Evolutionary conservation across 2,329 filamentous ascomycete genomes (phyloP), one percentile per base, ranked within the genome.

Genomic region (Aspergillus tamarii): DNA sequence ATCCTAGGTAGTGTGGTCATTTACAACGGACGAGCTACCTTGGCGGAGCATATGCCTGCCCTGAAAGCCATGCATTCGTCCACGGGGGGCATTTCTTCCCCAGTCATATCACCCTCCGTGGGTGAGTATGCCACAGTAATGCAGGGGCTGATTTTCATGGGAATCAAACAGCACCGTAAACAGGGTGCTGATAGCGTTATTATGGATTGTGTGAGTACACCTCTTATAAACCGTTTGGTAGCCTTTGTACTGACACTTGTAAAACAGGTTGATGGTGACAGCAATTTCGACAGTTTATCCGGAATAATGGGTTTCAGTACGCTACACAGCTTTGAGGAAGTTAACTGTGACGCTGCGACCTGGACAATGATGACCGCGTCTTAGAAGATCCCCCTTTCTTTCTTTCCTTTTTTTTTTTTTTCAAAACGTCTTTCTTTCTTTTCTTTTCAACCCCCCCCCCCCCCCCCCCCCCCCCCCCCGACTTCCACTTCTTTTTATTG

Each of bases 1-100:
- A 79, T 96, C 23, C 78, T 96, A 8, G 93, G 92, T 1, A 94
- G 90, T 1, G 88, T 96, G 16, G 89, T 96, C 66, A 87, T 96
- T 46, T 94, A 91, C 79, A 90, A 89, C 68, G 87, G 87, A 55
- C 86, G 87, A 52, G 92, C 91, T 60, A 82, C 84, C 14, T 80
- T 96, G 54, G 87, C 89, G 8, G 87, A 88, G 32, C 89, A 88
- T 70, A 85, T 95, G 57, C 92, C 93, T 0, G 82, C 87, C 1
- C 80, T 95, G 66, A 84, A 87, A 63, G 86, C 89, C 32, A 78
- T 82, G 8, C 83, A 83, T 23, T 83, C 85, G 52, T 66, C 70
- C 14, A 85, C 90, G 6, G 91, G 92, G 4, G 93, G 92, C 8
- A 92, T 96, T 53, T 88, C 93, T 16, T 92, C 91, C 26, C 92